Percentiles rank a stretch among this genome's conserved stretches.
Conservation (phyloP, 2,329 filamentous ascomycete species). For the Mycosphaerelloides madeirae region DNA sequence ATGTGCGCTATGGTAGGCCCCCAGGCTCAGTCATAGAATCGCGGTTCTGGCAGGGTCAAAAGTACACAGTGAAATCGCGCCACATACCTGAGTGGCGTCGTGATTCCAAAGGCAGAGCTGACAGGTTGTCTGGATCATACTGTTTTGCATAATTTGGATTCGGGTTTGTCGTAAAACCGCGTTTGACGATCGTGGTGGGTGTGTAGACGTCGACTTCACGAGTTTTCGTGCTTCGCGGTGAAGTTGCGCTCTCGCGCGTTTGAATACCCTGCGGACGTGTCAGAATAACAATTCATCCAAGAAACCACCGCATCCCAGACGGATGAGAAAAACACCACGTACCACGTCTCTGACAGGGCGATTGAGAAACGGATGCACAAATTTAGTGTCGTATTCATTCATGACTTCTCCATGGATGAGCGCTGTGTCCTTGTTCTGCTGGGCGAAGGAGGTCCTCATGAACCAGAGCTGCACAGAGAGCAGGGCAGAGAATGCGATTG, state of each 20-base stretch:
- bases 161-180: slow-evolving; percentile 73
- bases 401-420: slow-evolving; percentile 88
- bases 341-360: slow-evolving; percentile 71
- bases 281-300: no score
- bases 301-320: no score
- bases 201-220: slow-evolving; percentile 58
- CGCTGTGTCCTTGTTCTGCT: slow-evolving; percentile 77
- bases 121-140: slow-evolving; percentile 59
- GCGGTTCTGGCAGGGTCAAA: no score
- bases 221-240: slow-evolving; percentile 26
- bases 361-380: slow-evolving; percentile 83
- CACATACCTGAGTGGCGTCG: slow-evolving; percentile 18
- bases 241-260: slow-evolving; percentile 47
- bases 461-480: slow-evolving; percentile 73
- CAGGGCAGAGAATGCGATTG: slow-evolving; percentile 68
- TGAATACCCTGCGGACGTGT: no score
- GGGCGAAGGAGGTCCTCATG: slow-evolving; percentile 68
- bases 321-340: no score
- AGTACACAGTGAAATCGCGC: no score
- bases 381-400: slow-evolving; percentile 94
- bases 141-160: slow-evolving; percentile 70
- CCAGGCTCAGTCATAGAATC: no score
- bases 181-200: slow-evolving; percentile 61
- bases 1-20: no score
- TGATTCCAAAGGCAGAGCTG: slow-evolving; percentile 16